Base-by-base conservation (phyloP, 257 asterid genomes). In the Fraxinus pennsylvanica region DNA sequence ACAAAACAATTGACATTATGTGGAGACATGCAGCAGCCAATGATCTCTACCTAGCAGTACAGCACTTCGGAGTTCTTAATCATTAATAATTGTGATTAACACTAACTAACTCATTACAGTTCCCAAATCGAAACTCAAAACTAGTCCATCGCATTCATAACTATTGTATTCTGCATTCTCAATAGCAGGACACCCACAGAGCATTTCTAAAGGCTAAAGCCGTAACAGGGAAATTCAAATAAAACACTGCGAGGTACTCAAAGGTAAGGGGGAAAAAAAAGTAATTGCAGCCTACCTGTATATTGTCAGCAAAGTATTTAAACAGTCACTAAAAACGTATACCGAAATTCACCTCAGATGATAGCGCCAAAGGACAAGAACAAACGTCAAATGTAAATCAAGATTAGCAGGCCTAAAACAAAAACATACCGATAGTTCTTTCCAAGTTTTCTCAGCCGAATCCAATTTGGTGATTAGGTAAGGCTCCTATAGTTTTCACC, bases 381-480 rank as follows among this genome's bases (percentile, higher is more conserved):
- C 21, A 2, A 21, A 33, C 30, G 0, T 4, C 32, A 27, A 72
- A n/a, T 39, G 13, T 25, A 19, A 43, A 71, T 35, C 5, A 54
- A 63, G 22, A 47, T n/a, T 38, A 57, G n/a, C 67, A 73, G 6
- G 41, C 73, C 27, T 21, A 21, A 75, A 39, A n/a, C 33, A 4
- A 22, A n/a, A 71, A 43, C 88, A 57, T 89, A 95, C 99, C 97
- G 99, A 93, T 81, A 95, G 82, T 59, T 96, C 97, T 78, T 88
- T 92, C 97, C 97, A 96, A 47, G 97, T 96, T 86, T 84, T 93
- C 92, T 93, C 97, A 12, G 98, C 97, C 19, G 99, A 96, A 77
- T 93, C 99, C 87, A 96, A 74, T 86, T 93, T 96, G 59, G 92
- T 79, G 83, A 96, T 92, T 59, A 96, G 70, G 82, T 93, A 92